A percentile compares a stretch with the other conserved stretches of the same genome.
Conservation (phyloP, 2,329 filamentous ascomycete genomes). For the Scedosporium apiospermum region DNA sequence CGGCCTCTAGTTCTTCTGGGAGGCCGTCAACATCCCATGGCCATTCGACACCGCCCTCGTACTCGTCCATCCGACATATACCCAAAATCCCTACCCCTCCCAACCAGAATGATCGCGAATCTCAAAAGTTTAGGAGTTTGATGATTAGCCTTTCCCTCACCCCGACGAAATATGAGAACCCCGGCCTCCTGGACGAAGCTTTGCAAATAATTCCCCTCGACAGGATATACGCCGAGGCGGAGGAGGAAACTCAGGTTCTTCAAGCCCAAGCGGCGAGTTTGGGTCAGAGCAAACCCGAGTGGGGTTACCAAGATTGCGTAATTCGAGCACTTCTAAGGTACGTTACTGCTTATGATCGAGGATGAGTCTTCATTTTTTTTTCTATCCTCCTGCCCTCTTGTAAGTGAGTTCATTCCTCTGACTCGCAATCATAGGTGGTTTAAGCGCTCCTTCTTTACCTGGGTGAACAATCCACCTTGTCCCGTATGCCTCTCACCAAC, state of each 20-base stretch:
- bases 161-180: constrained; percentile 92
- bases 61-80: constrained; percentile 39
- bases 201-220: constrained; percentile 79
- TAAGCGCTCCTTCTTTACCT: constrained; percentile 87
- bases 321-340: constrained; percentile 78
- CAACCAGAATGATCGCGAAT: constrained; percentile 50
- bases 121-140: constrained; percentile 70
- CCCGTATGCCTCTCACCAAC: constrained; percentile 74
- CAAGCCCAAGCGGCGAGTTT: constrained; percentile 82
- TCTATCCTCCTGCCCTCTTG: no score
- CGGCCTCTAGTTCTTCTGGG: constrained; percentile 26
- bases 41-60: constrained; percentile 31
- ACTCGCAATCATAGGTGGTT: constrained; percentile 54
- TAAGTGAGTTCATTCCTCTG: no score
- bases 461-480: constrained; percentile 92
- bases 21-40: constrained; percentile 38
- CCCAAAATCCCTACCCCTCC: constrained; percentile 63
- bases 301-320: constrained; percentile 97
- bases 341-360: constrained; percentile 22
- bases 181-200: constrained; percentile 85
- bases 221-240: constrained; percentile 84
- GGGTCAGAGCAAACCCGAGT: constrained; percentile 73
- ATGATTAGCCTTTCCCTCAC: constrained; percentile 79
- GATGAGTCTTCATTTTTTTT: neutral
- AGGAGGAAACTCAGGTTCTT: constrained; percentile 84